A percentile compares a stretch with the other conserved stretches of the same genome.
These are phyloP conservation scores for Neurospora sp. DNA, from an alignment of 495 filamentous ascomycete genomes.

Conservation along the genomic window DNA sequence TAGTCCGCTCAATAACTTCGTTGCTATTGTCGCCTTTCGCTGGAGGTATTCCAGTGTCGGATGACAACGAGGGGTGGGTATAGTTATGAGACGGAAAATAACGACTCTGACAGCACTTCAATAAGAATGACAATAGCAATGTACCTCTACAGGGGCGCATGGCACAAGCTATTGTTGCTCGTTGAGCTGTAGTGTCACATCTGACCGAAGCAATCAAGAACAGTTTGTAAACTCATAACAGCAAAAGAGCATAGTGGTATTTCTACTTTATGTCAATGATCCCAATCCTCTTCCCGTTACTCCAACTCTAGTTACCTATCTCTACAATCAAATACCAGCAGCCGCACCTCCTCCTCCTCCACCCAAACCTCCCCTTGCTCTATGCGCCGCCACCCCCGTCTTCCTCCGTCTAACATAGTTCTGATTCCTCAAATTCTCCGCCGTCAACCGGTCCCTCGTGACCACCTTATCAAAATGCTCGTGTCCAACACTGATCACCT, in stretches of 20 bases:
- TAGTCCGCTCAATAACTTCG: background rate
- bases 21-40: background rate
- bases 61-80: background rate
- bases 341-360: constrained; percentile 7
- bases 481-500: constrained; percentile 51
- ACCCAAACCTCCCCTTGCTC: background rate
- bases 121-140: background rate
- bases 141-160: no score
- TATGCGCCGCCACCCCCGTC: background rate
- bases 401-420: constrained; percentile 23
- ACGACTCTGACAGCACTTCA: background rate
- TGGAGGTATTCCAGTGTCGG: background rate
- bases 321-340: background rate
- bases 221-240: background rate
- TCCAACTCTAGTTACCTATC: background rate
- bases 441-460: constrained; percentile 14
- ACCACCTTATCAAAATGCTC: constrained; percentile 43
- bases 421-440: constrained; percentile 20
- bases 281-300: background rate
- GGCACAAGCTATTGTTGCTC: background rate
- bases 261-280: background rate
- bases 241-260: background rate
- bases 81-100: background rate
- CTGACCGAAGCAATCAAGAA: background rate
- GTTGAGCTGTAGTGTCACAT: background rate